Base-by-base conservation (phyloP, 345 rosid genomes). In the Rhizophora mangle region DNA sequence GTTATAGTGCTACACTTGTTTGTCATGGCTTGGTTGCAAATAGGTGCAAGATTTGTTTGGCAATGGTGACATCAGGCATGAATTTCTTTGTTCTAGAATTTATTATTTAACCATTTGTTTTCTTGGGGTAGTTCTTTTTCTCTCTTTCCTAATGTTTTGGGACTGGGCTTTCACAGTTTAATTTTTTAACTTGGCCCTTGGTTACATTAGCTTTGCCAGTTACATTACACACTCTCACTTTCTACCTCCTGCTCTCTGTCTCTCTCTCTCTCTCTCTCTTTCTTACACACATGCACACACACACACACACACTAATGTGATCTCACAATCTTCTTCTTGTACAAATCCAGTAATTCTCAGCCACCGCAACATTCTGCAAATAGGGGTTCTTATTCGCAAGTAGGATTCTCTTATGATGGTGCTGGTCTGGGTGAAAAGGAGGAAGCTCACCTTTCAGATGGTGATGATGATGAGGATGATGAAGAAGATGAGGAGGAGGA, bases 361-460 rank as follows among this genome's bases (percentile, higher is more conserved):
- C 78, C 75, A 29, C 79, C 79, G 57, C 97, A 87, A 62, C 80
- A 86, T 64, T 72, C 88, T 72, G 85, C 85, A 32, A 89, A 66
- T 81, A 92, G 86, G 83, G 94, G 96, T 47, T 75, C 97, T 7
- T 96, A 96, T 72, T 92, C 99, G 4, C 92, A 96, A 81, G 98
- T 96, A 64, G 97, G 90, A 3, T 96, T 95, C 77, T 95, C 96
- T 57, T 95, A 95, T 83, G 87, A 79, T 74, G 96, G 87, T 43
- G 18, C 49, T 3, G 18, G 49, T 43, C 5, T 43, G 20, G 84
- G 71, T 67, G 87, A 83, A 54, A 96, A 88, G 64, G 93, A 75
- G 75, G 91, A 82, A 73, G 60, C 74, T 20, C 76, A 82, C 4
- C 66, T 76, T 31, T 81, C 90, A 52, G 96, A 87, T 76, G 89